Conservation (phyloP, 139 green algal genomes). For the Parachlorella kessleri region DNA sequence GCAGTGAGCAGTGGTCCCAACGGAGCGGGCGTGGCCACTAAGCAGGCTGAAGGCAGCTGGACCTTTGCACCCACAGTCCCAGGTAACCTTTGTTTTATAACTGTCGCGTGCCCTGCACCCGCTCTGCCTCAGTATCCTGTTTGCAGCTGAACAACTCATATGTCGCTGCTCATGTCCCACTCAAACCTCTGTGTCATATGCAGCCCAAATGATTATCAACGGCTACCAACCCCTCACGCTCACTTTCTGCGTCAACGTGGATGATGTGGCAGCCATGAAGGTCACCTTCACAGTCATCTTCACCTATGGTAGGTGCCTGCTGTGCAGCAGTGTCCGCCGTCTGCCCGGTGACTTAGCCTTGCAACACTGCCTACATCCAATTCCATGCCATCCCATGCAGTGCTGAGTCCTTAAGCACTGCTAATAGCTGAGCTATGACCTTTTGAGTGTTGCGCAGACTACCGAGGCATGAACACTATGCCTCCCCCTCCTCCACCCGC, state of each 20-base stretch:
- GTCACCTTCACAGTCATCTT: constrained; percentile 22
- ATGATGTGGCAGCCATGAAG: background rate
- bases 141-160: background rate
- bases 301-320: constrained; percentile 3
- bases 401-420: too few species aligned
- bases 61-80: constrained; percentile 15
- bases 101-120: background rate
- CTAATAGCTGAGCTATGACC: too few species aligned
- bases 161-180: background rate
- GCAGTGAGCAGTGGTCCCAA: constrained; percentile 21
- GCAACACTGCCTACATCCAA: too few species aligned
- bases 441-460: too few species aligned
- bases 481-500: background rate
- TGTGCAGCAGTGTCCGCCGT: background rate
- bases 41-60: background rate
- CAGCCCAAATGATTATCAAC: constrained; percentile 13
- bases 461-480: background rate
- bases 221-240: constrained; percentile 3
- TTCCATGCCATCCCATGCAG: too few species aligned
- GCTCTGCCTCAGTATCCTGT: background rate
- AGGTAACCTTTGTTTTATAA: background rate
- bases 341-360: too few species aligned
- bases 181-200: too few species aligned
- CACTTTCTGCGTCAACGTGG: constrained; percentile 24
- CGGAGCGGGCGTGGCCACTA: constrained; percentile 4